A percentile compares a stretch with the other conserved stretches of the same genome.
phyloP scores from a whole-genome alignment of 2,329 filamentous ascomycete genomes.

The Alternaria metachromatica region DNA sequence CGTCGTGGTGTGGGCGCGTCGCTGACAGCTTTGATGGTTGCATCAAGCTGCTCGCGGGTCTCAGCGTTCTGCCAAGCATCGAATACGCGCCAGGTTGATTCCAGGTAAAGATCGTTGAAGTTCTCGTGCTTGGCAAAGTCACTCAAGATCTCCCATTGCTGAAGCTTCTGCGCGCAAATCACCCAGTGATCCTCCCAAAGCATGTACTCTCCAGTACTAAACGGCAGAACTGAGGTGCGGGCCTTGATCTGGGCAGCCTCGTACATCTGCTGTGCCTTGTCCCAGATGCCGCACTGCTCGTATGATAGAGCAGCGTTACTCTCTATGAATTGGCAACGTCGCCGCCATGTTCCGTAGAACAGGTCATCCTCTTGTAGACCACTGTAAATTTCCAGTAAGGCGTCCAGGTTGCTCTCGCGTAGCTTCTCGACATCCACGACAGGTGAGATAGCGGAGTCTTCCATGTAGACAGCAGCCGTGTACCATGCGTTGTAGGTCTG shows the following conservation, averaged over 20 bases:
- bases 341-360: conserved; percentile 96
- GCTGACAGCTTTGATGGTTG: conserved; percentile 94
- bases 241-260: conserved; percentile 97
- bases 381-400: conserved; percentile 90
- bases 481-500: conserved; percentile 98
- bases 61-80: conserved; percentile 92
- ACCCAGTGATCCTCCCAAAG: conserved; percentile 99
- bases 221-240: conserved; percentile 91
- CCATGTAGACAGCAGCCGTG: conserved; percentile 86
- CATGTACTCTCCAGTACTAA: conserved; percentile 97
- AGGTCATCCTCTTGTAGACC: conserved; percentile 92
- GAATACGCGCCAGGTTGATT: conserved; percentile 93
- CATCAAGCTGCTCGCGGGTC: conserved; percentile 87
- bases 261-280: conserved; percentile 96
- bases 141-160: conserved; percentile 97
- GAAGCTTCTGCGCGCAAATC: conserved; percentile 93
- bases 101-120: conserved; percentile 91
- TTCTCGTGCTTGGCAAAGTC: conserved; percentile 99
- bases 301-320: conserved; percentile 97
- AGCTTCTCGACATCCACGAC: conserved; percentile 83
- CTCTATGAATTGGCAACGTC: conserved; percentile 94
- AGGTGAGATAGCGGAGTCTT: conserved; percentile 85
- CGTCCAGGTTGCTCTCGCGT: conserved; percentile 93
- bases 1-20: conserved; percentile 93
- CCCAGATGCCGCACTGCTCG: conserved; percentile 99